These are phyloP conservation scores for Pezicula carpinea DNA, from an alignment of 2,329 filamentous ascomycete species.

Conservation along the genomic window DNA sequence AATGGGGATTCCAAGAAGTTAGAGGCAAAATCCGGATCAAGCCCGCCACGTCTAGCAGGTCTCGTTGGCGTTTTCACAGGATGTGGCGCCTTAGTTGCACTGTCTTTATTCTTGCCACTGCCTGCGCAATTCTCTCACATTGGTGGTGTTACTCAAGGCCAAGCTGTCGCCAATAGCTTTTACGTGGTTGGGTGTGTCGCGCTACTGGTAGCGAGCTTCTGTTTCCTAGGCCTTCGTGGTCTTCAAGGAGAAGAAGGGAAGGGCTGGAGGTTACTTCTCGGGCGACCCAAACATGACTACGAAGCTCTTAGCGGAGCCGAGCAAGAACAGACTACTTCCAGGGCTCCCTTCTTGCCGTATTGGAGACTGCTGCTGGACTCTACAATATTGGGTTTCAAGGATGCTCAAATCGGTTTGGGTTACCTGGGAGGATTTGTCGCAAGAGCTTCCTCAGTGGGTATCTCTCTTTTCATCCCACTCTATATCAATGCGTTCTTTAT, in stretches of 20 bases:
- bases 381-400: slow-evolving; percentile 65
- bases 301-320: neutral
- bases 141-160: slow-evolving; percentile 64
- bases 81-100: slow-evolving; percentile 80
- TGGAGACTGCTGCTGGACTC: slow-evolving; percentile 57
- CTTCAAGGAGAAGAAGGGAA: slow-evolving; percentile 73
- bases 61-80: slow-evolving; percentile 91
- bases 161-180: slow-evolving; percentile 79
- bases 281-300: slow-evolving; percentile 16
- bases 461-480: slow-evolving; percentile 90
- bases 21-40: slow-evolving; percentile 32
- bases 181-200: slow-evolving; percentile 78
- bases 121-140: slow-evolving; percentile 72
- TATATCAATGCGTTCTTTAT: slow-evolving; percentile 92
- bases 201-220: slow-evolving; percentile 66
- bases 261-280: slow-evolving; percentile 57
- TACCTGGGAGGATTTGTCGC: slow-evolving; percentile 95
- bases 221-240: slow-evolving; percentile 70
- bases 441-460: slow-evolving; percentile 88
- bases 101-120: slow-evolving; percentile 78
- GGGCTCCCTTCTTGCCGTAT: slow-evolving; percentile 44
- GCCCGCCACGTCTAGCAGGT: slow-evolving; percentile 66
- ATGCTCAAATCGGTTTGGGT: slow-evolving; percentile 75
- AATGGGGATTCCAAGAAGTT: slow-evolving; percentile 10
- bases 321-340: slow-evolving; percentile 1